Base-by-base conservation (phyloP, 2,329 filamentous ascomycete genomes). In the Rhytidhysteron rufulum region DNA sequence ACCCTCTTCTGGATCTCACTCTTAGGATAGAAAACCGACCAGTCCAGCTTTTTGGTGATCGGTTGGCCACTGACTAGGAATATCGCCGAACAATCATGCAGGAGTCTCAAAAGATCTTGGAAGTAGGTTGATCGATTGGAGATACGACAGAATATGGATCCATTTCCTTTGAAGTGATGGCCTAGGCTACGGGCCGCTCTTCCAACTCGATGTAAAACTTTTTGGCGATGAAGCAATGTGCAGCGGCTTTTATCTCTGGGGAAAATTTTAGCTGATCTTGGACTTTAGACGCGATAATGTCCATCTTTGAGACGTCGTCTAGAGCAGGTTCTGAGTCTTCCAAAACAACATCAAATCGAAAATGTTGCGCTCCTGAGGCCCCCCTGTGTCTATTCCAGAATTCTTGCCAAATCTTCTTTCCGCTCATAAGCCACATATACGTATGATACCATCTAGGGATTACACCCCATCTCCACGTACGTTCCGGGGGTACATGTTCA, bases 361-460 rank as follows among this genome's bases (percentile, higher is more conserved):
- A 34, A 34, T 34, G 17, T 19, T 34, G 22, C 15, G 10, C 15
- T 34, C 32, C 22, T 34, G 7, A 17, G 18, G 19, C 22, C 22
- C 13, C 32, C 7, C 15, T 19, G 22, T 34, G 22, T 6, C 32
- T 16, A 19, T 34, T 34, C 19, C 15, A 20, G 18, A 34, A 34
- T 20, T 34, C 32, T 17, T 34, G 17, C 32, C 22, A 34, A 15
- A 34, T 34, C 17, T 34, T 34, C 32, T 34, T 34, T 34, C 32
- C 17, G 18, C 32, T 34, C 13, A 34, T 18, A 19, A 34, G 22
- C 32, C 15, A 34, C 15, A 34, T 34, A 34, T 19, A 34, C 22
- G 22, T 34, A 34, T 20, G 7, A 20, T 34, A 34, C 15, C 19
- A 19, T 5, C 17, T 9, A 20, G 32, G 17, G 22, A 34, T 19